phyloP scores from a whole-genome alignment of 2,329 filamentous ascomycete genomes.

The Macrophomina pseudophaseolina region DNA sequence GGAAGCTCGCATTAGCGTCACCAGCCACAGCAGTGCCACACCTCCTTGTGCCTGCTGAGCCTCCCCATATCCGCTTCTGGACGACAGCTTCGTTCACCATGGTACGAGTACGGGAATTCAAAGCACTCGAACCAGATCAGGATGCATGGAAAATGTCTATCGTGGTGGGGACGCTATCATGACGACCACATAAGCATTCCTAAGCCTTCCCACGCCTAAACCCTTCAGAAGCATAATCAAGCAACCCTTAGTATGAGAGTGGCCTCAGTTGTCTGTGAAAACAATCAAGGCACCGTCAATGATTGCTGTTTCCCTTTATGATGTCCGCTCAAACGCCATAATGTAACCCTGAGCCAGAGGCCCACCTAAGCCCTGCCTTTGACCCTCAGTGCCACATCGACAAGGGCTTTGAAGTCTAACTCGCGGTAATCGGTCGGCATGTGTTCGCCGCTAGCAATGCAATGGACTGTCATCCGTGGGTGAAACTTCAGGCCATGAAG shows the following conservation, averaged over 20 bases:
- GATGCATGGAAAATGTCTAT: no score
- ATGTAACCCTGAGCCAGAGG: not conserved
- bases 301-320: not conserved
- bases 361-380: constrained; percentile 35
- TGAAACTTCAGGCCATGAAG: constrained; percentile 86
- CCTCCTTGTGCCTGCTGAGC: constrained; percentile 3
- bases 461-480: constrained; percentile 87
- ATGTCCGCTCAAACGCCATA: constrained; percentile 2
- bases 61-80: not conserved
- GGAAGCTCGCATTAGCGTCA: constrained; percentile 24
- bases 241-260: no score
- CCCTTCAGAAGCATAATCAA: no score
- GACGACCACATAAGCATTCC: no score
- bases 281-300: not conserved
- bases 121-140: not conserved
- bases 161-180: no score
- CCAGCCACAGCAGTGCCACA: constrained; percentile 24
- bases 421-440: constrained; percentile 51
- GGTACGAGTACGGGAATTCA: no score
- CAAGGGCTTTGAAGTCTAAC: constrained; percentile 51
- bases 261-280: no score
- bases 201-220: no score
- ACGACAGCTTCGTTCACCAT: not conserved
- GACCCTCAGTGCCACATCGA: constrained; percentile 39
- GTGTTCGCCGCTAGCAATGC: constrained; percentile 86